These are phyloP conservation scores for Ogataea nonfermentans DNA, from an alignment of 805 yeast genomes.

Conservation along the genomic window DNA sequence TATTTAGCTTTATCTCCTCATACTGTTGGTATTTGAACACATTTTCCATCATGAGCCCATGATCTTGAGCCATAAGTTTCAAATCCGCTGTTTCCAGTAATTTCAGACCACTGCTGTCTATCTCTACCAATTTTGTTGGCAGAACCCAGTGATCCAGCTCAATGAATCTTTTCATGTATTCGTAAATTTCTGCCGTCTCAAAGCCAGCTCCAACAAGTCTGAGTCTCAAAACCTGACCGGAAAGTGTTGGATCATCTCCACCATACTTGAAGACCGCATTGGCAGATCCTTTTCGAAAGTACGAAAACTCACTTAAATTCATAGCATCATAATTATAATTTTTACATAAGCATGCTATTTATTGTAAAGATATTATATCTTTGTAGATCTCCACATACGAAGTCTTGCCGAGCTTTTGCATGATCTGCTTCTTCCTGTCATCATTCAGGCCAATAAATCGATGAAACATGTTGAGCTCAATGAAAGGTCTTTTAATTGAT, in stretches of 20 bases:
- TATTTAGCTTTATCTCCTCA: slow-evolving; percentile 19
- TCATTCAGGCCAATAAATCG: slow-evolving; percentile 54
- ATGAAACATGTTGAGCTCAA: slow-evolving; percentile 59
- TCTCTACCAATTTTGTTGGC: slow-evolving; percentile 14
- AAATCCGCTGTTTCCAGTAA: slow-evolving; percentile 1
- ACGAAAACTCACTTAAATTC: slow-evolving; percentile 26
- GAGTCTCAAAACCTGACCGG: slow-evolving; percentile 40
- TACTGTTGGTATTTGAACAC: slow-evolving; percentile 11
- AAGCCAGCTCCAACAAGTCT: slow-evolving; percentile 35
- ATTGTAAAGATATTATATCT: slow-evolving; percentile 45
- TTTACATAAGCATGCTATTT: background rate
- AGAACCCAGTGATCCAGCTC: slow-evolving; percentile 19
- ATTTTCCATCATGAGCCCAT: slow-evolving; percentile 31
- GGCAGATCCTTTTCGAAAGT: slow-evolving; percentile 43
- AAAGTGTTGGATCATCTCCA: slow-evolving; percentile 35
- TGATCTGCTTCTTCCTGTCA: slow-evolving; percentile 52
- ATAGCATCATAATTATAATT: background rate
- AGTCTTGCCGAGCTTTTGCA: slow-evolving; percentile 57
- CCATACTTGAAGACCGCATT: slow-evolving; percentile 44
- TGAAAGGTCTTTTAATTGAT: slow-evolving; percentile 55
- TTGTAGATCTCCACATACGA: slow-evolving; percentile 63
- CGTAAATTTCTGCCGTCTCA: slow-evolving; percentile 40
- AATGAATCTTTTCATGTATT: slow-evolving; percentile 32
- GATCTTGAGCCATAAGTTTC: slow-evolving; percentile 13
- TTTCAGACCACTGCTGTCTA: slow-evolving; percentile 1